Base-by-base conservation (phyloP, 352 stramenopile species). In the Phytopythium litorale region DNA sequence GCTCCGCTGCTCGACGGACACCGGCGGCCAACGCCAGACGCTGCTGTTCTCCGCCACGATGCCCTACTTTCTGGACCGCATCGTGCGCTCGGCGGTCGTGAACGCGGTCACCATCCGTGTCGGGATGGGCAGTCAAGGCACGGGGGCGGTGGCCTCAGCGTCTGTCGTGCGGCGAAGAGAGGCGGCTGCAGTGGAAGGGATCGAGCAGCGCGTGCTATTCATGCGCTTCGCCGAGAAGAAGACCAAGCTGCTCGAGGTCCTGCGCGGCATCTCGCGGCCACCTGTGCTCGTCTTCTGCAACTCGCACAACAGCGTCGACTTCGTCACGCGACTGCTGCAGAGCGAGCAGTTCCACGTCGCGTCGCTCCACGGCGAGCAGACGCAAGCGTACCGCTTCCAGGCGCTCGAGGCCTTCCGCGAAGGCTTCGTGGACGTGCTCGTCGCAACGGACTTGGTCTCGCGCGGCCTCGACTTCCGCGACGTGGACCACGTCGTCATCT, bases 211-310 rank as follows among this genome's bases (percentile, higher is more conserved):
- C 19, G 97, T 88, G 32, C 46, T 81, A 18, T 86, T 85, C 42
- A 65, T 88, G 67, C 75, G 68, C 8, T 63, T 62, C 23, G 73
- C 65, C 11, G 75, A 87, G 62, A 86, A 89, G 63, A 62, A 72
- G 40, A 56, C 63, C 15, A 56, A 51, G 30, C 63, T 89, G 21
- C 60, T 91, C n/a, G 52, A 71, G 1, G 77, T 79, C 21, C 89
- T 78, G 65, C 92, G 63, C 28, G 3, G 71, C n/a, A 96, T 89
- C 15, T 71, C 98, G 15, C 67, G 80, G 3, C 96, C 96, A 8
- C 97, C 97, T 7, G 91, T 98, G 16, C 78, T 99, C 37, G 82
- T 99, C 28, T 99, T 99, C 70, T 87, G 98, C 49, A 97, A 99
- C 60, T 97, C 79, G n/a, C 96, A 98, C 62, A 90, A 98, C 58